These are phyloP conservation scores for Colletotrichum godetiae DNA, from an alignment of 2,329 filamentous ascomycete species.

Conservation along the genomic window DNA sequence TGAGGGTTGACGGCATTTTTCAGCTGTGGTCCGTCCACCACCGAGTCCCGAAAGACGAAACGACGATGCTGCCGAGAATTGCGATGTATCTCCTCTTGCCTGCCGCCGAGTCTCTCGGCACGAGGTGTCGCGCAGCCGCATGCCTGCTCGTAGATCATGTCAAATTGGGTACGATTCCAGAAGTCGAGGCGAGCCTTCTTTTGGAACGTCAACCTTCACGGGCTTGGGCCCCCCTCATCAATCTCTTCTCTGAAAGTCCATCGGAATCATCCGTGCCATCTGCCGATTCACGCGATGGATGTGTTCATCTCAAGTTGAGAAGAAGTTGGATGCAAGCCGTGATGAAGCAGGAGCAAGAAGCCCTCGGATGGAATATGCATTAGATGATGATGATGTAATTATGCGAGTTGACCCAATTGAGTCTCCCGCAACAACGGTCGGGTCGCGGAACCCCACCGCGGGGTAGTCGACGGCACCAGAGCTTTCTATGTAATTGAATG, in stretches of 20 bases:
- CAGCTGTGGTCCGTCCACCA: background rate
- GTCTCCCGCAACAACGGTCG: slow-evolving; percentile 3
- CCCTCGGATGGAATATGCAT: slow-evolving; percentile 1
- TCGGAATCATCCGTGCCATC: background rate
- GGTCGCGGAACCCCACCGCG: slow-evolving; percentile 24
- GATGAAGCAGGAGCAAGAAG: background rate
- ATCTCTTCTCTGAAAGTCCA: background rate
- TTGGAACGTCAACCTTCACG: background rate
- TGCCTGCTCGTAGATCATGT: background rate
- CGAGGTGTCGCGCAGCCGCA: background rate
- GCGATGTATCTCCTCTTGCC: background rate
- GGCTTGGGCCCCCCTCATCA: background rate
- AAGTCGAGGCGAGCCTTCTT: background rate
- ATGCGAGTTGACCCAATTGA: slow-evolving; percentile 28
- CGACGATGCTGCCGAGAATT: background rate
- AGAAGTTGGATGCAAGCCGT: background rate
- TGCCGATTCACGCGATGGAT: background rate
- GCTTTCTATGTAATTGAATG: slow-evolving; percentile 11
- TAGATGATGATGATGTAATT: slow-evolving; percentile 30
- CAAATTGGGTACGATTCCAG: slow-evolving; percentile 14
- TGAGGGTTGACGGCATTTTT: background rate
- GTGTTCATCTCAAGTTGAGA: background rate
- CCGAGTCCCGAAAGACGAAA: background rate
- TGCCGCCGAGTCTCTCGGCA: background rate
- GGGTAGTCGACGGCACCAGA: slow-evolving; percentile 25